Evolutionary conservation across 73 alveolate genomes (phyloP), one percentile per base, ranked within the genome.

Genomic region (Blepharisma japonicum): DNA sequence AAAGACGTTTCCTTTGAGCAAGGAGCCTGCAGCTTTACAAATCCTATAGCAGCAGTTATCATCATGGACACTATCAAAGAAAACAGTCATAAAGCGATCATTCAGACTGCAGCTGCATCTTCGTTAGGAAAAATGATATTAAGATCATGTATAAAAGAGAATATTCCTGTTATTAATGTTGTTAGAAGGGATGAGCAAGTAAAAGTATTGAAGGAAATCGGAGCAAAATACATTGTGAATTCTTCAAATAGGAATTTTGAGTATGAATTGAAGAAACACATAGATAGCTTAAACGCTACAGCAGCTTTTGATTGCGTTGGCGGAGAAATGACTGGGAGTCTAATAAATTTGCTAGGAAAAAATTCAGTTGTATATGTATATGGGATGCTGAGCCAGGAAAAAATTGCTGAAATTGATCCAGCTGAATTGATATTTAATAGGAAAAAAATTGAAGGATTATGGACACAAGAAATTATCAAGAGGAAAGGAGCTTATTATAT

Each of bases 71-170:
- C 56, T 14, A 71, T 79, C 45, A 51, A 46, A 68, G 56, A 45
- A 71, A 21, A 56, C 50, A 68, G 55, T 47, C 54, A 55, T 20
- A n/a, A 77, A 46, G 94, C 94, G 56, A 90, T 72, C 20, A 70
- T 91, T 74, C 86, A 87, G 9, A 89, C 93, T 56, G 96, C 94
- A n/a, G 97, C 96, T 18, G 89, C 91, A 21, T 78, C 91, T 38
- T 55, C 83, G 47, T 86, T 91, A 20, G 97, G 97, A 47, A 89
- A 90, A 83, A 88, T 89, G 95, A 71, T 91, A 51, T 38, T 78
- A 2, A 90, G 85, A 55, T 56, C 77, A 27, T 81, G 72, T 71
- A 46, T 78, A 68, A 74, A 79, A 14, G 83, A 85, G 68, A 78
- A 81, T 8, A 83, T 91, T 32, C 79, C 80, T n/a, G 74, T 91